Evolutionary conservation across 2,329 filamentous ascomycete genomes (phyloP).

Genomic region (Coniochaeta prunicola): DNA sequence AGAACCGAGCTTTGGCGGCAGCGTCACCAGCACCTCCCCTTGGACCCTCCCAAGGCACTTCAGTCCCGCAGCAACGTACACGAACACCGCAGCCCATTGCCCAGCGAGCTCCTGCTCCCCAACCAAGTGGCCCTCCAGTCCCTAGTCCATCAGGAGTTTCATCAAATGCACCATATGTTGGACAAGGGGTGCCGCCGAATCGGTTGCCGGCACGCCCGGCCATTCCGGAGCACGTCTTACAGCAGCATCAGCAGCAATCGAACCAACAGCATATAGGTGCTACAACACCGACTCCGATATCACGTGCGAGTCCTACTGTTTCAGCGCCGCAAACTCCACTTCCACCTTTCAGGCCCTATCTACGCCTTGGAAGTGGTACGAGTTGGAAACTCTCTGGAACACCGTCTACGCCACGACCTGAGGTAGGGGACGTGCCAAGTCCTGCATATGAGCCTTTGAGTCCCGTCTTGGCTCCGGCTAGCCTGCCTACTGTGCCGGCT

Average conservation of each 20-base stretch:
- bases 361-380: constrained; percentile 34
- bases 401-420: constrained; percentile 45
- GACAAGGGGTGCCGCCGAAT: constrained; percentile 19
- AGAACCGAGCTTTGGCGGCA: constrained; percentile 12
- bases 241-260: constrained; percentile 12
- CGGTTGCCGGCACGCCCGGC: constrained; percentile 15
- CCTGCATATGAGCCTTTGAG: constrained; percentile 54
- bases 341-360: constrained; percentile 8
- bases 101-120: neutral
- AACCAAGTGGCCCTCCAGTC: neutral
- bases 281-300: constrained; percentile 13
- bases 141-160: constrained; percentile 5
- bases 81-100: neutral
- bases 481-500: constrained; percentile 6
- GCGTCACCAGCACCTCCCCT: constrained; percentile 11
- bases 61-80: neutral
- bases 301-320: constrained; percentile 19
- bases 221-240: constrained; percentile 12
- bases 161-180: neutral
- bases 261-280: constrained; percentile 5
- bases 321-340: constrained; percentile 14
- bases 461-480: constrained; percentile 35
- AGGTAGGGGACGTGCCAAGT: constrained; percentile 35
- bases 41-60: neutral
- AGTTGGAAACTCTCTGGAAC: constrained; percentile 52